Evolutionary conservation across 768 basidiomycete genomes (phyloP).

Genomic region (Crepidotus variabilis): DNA sequence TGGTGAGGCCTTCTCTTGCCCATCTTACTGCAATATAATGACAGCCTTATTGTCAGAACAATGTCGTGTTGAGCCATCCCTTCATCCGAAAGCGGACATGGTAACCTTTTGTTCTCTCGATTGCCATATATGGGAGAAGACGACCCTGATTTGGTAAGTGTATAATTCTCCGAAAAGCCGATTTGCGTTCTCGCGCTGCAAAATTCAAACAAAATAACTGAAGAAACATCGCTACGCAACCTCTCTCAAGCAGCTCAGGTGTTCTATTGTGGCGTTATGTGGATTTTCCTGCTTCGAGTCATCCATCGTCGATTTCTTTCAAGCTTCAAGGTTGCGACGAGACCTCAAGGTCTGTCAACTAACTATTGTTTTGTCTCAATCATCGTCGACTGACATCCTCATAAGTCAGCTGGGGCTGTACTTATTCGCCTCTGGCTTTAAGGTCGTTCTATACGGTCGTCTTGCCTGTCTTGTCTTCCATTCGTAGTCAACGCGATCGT

Average conservation of each 20-base stretch:
- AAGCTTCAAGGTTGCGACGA: neutral
- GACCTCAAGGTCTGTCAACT: neutral
- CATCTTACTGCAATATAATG: neutral
- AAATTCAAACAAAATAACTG: neutral
- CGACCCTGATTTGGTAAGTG: neutral
- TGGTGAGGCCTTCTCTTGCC: neutral
- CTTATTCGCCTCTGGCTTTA: neutral
- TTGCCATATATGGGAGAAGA: neutral
- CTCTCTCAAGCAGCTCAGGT: neutral
- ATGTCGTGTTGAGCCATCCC: neutral
- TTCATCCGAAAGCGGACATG: neutral
- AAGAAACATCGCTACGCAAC: neutral
- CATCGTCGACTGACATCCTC: neutral
- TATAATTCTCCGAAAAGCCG: neutral
- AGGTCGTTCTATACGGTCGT: neutral
- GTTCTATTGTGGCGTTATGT: neutral
- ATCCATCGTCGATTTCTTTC: neutral
- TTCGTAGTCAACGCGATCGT: neutral
- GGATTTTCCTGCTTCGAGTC: neutral
- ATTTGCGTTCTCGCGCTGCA: neutral
- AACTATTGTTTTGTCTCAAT: neutral
- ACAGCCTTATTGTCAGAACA: neutral
- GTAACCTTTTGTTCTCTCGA: neutral
- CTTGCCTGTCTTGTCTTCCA: neutral
- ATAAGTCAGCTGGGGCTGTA: neutral